These are phyloP conservation scores for Podosphaera leucotricha DNA, from an alignment of 2,329 filamentous ascomycete species.

Conservation along the genomic window DNA sequence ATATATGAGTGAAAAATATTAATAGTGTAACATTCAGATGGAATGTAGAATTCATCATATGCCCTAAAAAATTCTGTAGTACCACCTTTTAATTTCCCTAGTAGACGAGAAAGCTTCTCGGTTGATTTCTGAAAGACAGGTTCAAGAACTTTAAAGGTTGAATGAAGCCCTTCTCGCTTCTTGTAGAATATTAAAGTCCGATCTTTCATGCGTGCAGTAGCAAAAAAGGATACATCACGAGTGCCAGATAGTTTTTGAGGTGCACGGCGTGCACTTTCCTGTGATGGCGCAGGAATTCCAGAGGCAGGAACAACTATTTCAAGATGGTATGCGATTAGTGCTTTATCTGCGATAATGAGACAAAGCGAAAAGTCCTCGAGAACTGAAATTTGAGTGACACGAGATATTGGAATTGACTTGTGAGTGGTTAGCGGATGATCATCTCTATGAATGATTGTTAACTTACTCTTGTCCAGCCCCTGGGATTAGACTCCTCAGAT, in stretches of 20 bases:
- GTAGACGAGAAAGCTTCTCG: conserved; percentile 53
- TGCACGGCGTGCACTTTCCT: conserved; percentile 53
- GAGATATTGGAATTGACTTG: conserved; percentile 46
- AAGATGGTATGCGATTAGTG: conserved; percentile 77
- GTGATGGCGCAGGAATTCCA: conserved; percentile 33
- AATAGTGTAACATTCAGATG: conserved; percentile 79
- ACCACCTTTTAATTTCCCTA: conserved; percentile 34
- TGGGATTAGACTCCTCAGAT: conserved; percentile 66
- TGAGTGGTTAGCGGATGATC: conserved; percentile 3
- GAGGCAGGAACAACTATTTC: conserved; percentile 53
- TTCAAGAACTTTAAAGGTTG: conserved; percentile 89
- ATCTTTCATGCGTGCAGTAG: conserved; percentile 91
- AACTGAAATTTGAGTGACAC: conserved; percentile 80
- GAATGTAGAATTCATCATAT: conserved; percentile 97
- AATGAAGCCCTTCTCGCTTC: conserved; percentile 76
- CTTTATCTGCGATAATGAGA: conserved; percentile 74
- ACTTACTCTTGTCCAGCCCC: conserved; percentile 72
- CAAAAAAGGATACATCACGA: conserved; percentile 91
- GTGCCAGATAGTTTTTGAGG: conserved; percentile 71
- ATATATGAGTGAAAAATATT: conserved; percentile 93
- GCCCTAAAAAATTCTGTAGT: conserved; percentile 91
- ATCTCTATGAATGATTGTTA: not conserved
- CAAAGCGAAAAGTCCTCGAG: conserved; percentile 91
- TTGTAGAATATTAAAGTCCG: conserved; percentile 90
- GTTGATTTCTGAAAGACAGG: conserved; percentile 84